Evolutionary conservation across 495 filamentous ascomycete species (phyloP), one percentile per base, ranked within the genome.

Genomic region (Podospora bellae-mahoneyi): DNA sequence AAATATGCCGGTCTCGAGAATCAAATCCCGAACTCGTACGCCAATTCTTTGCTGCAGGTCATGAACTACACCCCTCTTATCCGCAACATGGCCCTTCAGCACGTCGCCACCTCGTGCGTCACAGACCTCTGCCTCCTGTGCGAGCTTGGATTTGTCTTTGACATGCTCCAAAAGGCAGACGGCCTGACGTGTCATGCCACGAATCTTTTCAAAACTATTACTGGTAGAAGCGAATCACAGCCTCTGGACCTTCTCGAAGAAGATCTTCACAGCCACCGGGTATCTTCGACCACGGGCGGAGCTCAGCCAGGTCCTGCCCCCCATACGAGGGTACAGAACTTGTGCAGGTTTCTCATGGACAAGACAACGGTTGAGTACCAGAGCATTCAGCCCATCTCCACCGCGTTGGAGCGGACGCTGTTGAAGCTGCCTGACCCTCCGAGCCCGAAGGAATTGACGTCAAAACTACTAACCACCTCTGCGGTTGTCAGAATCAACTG

Each of bases 151-250:
- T 99, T 94, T 76, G 81, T 99, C 20, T 94, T 97, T 72, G 95
- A 99, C 74, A 99, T 99, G 95, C 83, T 99, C 39, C 91, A 97
- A 71, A 98, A 97, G 74, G 94, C 94, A 6, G 88, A 89, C 71
- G 95, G 94, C 2, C 88, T 92, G 65, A 95, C 93, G 68, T 98
- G 96, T 72, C 95, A 97, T 72, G 95, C 95, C n/a, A 97, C 94
- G 0, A 99, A 99, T 75, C 87, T 99, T 71, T 80, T 97, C 48
- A 95, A 92, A 78, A 90, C 93, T 0, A 89, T 98, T 71, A 91
- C 91, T 74, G 89, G 86, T 70, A 88, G 90, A 64, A 87, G 90
- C 1, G 88, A 92, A 87, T 90, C 92, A 27, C 85, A 84, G 7
- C 88, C 84, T 20, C 73, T 93, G 62, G 89, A 90, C 9, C 78